Base-by-base conservation (phyloP, 768 basidiomycete species). In the Thelephora aurantiotincta region DNA sequence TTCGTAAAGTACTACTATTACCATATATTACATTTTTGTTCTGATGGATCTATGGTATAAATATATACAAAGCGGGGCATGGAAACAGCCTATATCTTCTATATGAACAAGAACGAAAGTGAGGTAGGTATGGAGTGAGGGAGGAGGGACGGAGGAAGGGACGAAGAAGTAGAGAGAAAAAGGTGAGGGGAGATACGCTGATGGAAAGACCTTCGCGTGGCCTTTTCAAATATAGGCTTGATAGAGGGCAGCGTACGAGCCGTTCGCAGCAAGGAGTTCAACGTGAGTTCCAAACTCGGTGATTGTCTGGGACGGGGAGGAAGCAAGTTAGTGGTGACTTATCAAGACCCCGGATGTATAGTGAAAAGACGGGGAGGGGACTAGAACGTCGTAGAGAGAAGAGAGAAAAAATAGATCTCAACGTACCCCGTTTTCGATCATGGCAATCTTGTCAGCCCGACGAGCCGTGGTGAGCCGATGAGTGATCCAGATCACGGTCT, bases 401-500 rank as follows among this genome's bases (percentile, higher is more conserved):
- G 7, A n/a, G 20, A 23, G 18, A 38, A 6, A 9, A 41, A 11
- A 50, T 9, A 11, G 11, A 42, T 37, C n/a, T n/a, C n/a, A n/a
- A 68, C 71, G 51, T 53, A 73, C 71, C 48, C 85, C 85, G 56
- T 73, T 72, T 55, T 87, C 80, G 82, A 88, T 85, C 78, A 87
- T 82, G 37, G 82, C 85, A 53, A 88, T 75, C 64, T 86, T 87
- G 66, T 90, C 84, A 52, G 87, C 87, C 37, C 82, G 76, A 2
- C 84, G 79, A 16, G 86, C 85, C 41, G 81, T 83, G 20, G 82
- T 78, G 50, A 90, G 72, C 51, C 83, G 75, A 64, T 90, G 87
- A 5, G 87, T 89, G 57, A 89, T 84, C 64, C 82, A 88, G 33
- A 90, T 73, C 52, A 86, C 77, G 2, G 81, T 83, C 64, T 86